Conservation (phyloP, 345 rosid species). For the Rhodamnia argentea region DNA sequence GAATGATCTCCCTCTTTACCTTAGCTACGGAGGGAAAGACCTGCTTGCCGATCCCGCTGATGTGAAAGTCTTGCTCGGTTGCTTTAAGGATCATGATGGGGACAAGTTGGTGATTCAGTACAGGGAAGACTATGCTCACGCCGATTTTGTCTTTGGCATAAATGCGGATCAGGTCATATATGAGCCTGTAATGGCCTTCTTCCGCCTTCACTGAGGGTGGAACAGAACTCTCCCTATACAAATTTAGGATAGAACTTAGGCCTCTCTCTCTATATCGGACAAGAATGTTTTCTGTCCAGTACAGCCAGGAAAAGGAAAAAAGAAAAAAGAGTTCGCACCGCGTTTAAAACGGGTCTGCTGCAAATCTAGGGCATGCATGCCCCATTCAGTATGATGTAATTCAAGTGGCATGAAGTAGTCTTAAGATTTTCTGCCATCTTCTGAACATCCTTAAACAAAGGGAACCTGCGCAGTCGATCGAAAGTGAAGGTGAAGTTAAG, state of each 20-base stretch:
- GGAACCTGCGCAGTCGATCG: background rate
- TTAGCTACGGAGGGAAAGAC: slow-evolving; percentile 41
- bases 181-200: slow-evolving; percentile 30
- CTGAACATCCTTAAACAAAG: background rate
- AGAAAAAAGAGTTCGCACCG: background rate
- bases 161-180: slow-evolving; percentile 28
- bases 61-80: slow-evolving; percentile 20
- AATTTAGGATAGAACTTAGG: background rate
- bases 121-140: slow-evolving; percentile 31
- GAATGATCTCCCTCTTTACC: slow-evolving; percentile 29
- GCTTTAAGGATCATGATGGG: slow-evolving; percentile 23
- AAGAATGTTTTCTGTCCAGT: background rate
- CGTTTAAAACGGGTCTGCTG: background rate
- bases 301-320: background rate
- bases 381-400: background rate
- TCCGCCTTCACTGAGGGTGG: slow-evolving; percentile 9
- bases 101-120: slow-evolving; percentile 30
- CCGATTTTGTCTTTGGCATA: slow-evolving; percentile 28
- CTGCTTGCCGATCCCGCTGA: slow-evolving; percentile 25
- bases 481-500: background rate
- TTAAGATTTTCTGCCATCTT: background rate
- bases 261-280: background rate
- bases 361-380: background rate
- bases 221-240: background rate
- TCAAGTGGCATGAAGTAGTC: background rate